phyloP scores from a whole-genome alignment of 805 yeast genomes.

The Myxozyma geophila region DNA sequence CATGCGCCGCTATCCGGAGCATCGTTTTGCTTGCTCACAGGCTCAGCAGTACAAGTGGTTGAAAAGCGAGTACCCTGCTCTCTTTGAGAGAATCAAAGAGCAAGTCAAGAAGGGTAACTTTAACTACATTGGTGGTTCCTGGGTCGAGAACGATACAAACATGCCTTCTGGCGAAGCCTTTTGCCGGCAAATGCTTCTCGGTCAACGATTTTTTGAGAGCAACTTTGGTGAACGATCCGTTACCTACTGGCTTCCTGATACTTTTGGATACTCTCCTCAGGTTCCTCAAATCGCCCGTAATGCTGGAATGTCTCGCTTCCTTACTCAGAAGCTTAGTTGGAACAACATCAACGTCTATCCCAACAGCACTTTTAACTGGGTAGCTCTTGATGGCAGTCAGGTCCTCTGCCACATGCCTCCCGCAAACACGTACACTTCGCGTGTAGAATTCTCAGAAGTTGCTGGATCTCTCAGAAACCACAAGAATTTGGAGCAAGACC shows the following conservation, averaged over 20 bases:
- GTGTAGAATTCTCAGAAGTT: slow-evolving; percentile 92
- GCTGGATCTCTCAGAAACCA: slow-evolving; percentile 78
- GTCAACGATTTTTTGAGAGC: slow-evolving; percentile 81
- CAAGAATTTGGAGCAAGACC: slow-evolving; percentile 79
- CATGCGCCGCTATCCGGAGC: slow-evolving; percentile 88
- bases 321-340: slow-evolving; percentile 96
- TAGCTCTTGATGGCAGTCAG: slow-evolving; percentile 85
- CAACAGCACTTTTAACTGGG: slow-evolving; percentile 90
- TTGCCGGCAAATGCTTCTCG: slow-evolving; percentile 83
- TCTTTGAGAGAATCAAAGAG: slow-evolving; percentile 62
- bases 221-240: slow-evolving; percentile 78
- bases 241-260: slow-evolving; percentile 94
- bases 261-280: slow-evolving; percentile 95
- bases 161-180: slow-evolving; percentile 93
- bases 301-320: slow-evolving; percentile 82
- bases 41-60: slow-evolving; percentile 97
- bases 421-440: slow-evolving; percentile 91
- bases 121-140: slow-evolving; percentile 92
- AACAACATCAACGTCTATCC: slow-evolving; percentile 93
- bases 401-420: slow-evolving; percentile 98
- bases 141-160: slow-evolving; percentile 98
- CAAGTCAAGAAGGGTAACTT: slow-evolving; percentile 73
- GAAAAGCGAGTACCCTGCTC: slow-evolving; percentile 80
- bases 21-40: slow-evolving; percentile 91
- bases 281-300: slow-evolving; percentile 88